phyloP scores from a whole-genome alignment of 2,329 filamentous ascomycete genomes.

The Magnaporthiopsis incrustans region DNA sequence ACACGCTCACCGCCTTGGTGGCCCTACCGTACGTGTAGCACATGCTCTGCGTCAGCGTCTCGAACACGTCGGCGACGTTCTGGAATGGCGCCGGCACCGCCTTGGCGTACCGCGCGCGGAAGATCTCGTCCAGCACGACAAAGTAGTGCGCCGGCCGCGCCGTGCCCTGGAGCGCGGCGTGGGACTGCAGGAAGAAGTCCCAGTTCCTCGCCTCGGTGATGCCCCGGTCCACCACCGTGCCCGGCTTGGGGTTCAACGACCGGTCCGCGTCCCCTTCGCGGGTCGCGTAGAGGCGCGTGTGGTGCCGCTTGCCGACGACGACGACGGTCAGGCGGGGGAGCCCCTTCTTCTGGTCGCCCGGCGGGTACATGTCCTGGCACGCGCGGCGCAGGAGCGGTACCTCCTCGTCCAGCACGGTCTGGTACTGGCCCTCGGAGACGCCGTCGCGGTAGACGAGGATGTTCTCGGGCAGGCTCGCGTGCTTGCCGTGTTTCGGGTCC shows the following conservation, averaged over 20 bases:
- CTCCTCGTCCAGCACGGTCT: constrained; percentile 58
- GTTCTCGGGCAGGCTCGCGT: constrained; percentile 52
- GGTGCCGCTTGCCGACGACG: constrained; percentile 80
- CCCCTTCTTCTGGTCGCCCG: constrained; percentile 24
- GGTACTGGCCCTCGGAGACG: constrained; percentile 80
- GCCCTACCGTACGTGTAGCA: constrained; percentile 80
- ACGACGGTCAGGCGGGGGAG: constrained; percentile 63
- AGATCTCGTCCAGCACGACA: constrained; percentile 63
- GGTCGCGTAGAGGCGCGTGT: constrained; percentile 79
- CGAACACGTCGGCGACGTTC: constrained; percentile 56
- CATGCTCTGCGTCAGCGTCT: constrained; percentile 67
- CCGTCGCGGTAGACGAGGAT: constrained; percentile 85
- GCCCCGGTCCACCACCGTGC: constrained; percentile 79
- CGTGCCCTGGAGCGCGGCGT: constrained; percentile 59
- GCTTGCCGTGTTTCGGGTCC: constrained; percentile 46
- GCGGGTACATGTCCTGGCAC: constrained; percentile 41
- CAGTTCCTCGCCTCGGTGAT: constrained; percentile 68
- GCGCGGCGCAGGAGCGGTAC: constrained; percentile 51
- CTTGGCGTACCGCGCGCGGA: constrained; percentile 27
- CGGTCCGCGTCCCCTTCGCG: constrained; percentile 17
- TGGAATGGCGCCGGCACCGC: not conserved
- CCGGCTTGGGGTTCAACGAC: constrained; percentile 55
- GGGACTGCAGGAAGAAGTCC: constrained; percentile 82
- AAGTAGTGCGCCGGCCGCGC: constrained; percentile 78
- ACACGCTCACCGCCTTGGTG: constrained; percentile 79